These are phyloP conservation scores for Pseudofabraea citricarpa DNA, from an alignment of 2,329 filamentous ascomycete genomes.

Conservation along the genomic window DNA sequence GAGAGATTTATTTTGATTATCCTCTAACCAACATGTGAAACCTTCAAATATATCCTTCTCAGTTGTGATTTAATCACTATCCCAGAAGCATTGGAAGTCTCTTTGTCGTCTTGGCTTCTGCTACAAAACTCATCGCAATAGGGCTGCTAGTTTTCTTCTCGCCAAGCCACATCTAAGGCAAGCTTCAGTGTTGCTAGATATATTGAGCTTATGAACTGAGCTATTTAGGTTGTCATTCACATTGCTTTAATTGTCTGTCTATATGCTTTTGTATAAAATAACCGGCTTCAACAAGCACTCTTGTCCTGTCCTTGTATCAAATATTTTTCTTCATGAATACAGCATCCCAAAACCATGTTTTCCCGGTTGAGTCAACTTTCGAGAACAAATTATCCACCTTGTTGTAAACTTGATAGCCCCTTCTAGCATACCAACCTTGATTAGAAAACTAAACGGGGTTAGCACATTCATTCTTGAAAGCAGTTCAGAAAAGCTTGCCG, in stretches of 20 bases:
- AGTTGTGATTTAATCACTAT: no score
- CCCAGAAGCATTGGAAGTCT: no score
- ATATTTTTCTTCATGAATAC: slow-evolving; percentile 19
- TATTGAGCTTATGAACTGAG: no score
- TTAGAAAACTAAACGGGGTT: slow-evolving; percentile 9
- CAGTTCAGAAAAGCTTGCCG: slow-evolving; percentile 4
- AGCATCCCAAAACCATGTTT: slow-evolving; percentile 10
- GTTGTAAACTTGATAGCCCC: slow-evolving; percentile 20
- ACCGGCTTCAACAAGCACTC: neutral
- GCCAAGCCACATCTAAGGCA: no score
- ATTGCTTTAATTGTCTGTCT: neutral
- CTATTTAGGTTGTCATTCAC: no score
- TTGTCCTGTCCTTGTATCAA: neutral
- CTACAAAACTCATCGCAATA: no score
- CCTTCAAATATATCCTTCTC: no score
- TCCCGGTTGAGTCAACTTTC: slow-evolving; percentile 13
- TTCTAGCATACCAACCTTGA: slow-evolving; percentile 21
- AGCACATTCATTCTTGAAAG: neutral
- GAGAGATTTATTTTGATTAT: no score
- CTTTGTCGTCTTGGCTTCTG: no score
- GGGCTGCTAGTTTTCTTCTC: no score
- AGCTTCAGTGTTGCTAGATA: no score
- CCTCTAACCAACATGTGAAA: no score
- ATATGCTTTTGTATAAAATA: neutral
- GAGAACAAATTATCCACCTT: slow-evolving; percentile 10